Conservation (phyloP, 2,329 filamentous ascomycete species). For the Calycina herbarum region DNA sequence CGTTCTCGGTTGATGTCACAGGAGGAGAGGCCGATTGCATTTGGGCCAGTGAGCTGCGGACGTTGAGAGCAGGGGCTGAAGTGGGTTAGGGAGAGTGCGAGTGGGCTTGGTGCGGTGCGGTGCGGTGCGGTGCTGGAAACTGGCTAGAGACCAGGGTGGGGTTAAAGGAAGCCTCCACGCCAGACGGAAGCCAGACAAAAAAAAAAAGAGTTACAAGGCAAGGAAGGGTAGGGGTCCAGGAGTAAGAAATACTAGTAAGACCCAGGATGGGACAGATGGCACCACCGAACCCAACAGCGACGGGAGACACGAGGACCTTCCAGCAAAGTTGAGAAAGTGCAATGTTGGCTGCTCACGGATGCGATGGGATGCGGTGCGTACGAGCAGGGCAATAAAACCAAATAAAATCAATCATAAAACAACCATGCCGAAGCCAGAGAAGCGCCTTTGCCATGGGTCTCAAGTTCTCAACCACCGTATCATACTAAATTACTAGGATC, state of each 20-base stretch:
- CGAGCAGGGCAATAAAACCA: constrained; percentile 6
- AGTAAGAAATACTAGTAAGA: background rate
- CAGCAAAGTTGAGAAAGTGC: constrained; percentile 1
- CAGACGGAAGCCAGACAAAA: background rate
- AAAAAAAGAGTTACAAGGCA: constrained; percentile 4
- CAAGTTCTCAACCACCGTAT: background rate
- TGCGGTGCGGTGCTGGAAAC: background rate
- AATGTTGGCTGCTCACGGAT: background rate
- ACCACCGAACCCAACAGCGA: background rate
- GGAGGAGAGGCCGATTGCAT: constrained; percentile 21
- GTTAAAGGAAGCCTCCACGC: constrained; percentile 1
- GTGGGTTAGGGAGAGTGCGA: background rate
- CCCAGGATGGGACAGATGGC: background rate
- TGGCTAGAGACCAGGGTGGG: background rate
- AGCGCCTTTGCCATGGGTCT: constrained; percentile 7
- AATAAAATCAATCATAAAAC: constrained; percentile 10
- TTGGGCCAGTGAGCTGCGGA: background rate
- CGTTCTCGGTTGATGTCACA: constrained; percentile 37
- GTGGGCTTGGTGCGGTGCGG: background rate
- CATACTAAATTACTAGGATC: background rate
- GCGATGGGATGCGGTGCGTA: background rate
- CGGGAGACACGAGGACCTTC: constrained; percentile 3
- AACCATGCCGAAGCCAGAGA: constrained; percentile 1
- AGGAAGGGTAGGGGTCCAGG: constrained; percentile 3
- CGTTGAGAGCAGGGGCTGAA: constrained; percentile 3